Evolutionary conservation across 2,329 filamentous ascomycete species (phyloP).

Genomic region (Fusarium chaquense): DNA sequence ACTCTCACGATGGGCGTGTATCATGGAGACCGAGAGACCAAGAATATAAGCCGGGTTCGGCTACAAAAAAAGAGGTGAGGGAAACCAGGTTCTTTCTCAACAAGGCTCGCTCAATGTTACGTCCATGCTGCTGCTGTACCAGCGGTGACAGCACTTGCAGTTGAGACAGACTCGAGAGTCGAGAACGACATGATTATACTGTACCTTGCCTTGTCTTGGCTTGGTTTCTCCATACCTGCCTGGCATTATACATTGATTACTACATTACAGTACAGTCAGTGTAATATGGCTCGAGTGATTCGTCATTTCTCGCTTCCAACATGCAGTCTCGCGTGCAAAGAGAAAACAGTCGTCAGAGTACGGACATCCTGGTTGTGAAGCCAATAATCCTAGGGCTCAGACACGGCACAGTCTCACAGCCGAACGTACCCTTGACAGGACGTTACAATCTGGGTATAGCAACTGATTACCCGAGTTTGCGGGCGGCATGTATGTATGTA

Average conservation of each 20-base stretch:
- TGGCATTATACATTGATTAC: background rate
- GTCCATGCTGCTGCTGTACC: slow-evolving; percentile 4
- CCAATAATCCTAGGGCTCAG: slow-evolving; percentile 25
- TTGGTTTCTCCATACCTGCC: background rate
- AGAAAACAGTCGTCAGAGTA: slow-evolving; percentile 23
- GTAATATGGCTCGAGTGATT: slow-evolving; percentile 30
- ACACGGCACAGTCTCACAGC: slow-evolving; percentile 31
- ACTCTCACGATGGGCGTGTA: slow-evolving; percentile 13
- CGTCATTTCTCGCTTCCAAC: slow-evolving; percentile 32
- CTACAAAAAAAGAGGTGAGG: background rate
- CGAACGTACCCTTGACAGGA: slow-evolving; percentile 18
- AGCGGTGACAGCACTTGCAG: slow-evolving; percentile 23
- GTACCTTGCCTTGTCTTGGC: slow-evolving; percentile 4
- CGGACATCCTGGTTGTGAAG: slow-evolving; percentile 27
- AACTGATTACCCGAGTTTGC: slow-evolving; percentile 1
- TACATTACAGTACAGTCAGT: background rate
- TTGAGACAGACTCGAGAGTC: slow-evolving; percentile 4
- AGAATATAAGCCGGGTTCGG: slow-evolving; percentile 6
- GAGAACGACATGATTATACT: slow-evolving; percentile 13
- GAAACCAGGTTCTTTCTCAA: slow-evolving; percentile 11
- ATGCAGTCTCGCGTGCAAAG: slow-evolving; percentile 30
- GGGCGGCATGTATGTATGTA: slow-evolving; percentile 8
- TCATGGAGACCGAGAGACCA: slow-evolving; percentile 5
- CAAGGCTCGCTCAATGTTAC: slow-evolving; percentile 8
- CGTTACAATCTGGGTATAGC: background rate